These are phyloP conservation scores for Dactylellina haptotyla DNA, from an alignment of 2,329 filamentous ascomycete genomes.

Conservation along the genomic window DNA sequence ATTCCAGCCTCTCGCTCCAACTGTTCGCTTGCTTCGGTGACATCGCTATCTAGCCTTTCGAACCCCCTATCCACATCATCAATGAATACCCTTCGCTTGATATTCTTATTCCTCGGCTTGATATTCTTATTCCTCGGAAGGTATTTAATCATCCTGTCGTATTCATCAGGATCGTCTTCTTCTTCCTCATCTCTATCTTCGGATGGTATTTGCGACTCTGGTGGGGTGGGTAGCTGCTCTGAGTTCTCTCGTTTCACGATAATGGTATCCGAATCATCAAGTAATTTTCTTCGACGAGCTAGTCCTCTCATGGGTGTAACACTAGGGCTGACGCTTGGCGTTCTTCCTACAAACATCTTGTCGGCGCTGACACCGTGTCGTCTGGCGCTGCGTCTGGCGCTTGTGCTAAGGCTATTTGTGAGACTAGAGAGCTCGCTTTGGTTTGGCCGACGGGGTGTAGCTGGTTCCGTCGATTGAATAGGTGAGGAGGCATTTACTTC, in stretches of 20 bases:
- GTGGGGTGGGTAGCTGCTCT: conserved; percentile 31
- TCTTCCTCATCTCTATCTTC: conserved; percentile 20
- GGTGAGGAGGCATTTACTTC: conserved; percentile 10
- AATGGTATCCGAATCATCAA: not conserved
- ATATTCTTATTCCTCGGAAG: conserved; percentile 12
- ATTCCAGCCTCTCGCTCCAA: conserved; percentile 37
- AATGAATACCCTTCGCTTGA: conserved; percentile 14
- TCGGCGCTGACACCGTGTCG: not conserved
- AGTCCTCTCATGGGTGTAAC: conserved; percentile 8
- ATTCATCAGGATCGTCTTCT: not conserved
- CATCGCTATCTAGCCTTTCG: conserved; percentile 32
- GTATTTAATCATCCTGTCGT: conserved; percentile 25
- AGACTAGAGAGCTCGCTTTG: conserved; percentile 13
- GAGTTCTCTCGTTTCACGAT: not conserved
- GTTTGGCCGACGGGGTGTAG: conserved; percentile 4
- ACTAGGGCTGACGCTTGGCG: conserved; percentile 15
- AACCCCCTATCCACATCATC: not conserved
- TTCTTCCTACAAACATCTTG: conserved; percentile 6
- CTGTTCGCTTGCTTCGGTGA: conserved; percentile 38
- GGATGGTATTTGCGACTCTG: conserved; percentile 36
- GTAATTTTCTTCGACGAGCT: not conserved
- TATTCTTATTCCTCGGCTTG: conserved; percentile 10
- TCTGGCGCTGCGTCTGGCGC: conserved; percentile 7
- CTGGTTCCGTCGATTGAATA: conserved; percentile 3
- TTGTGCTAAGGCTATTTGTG: conserved; percentile 26